A percentile compares a stretch with the other conserved stretches of the same genome.
These are phyloP conservation scores for Cylindrotheca closterium DNA, from an alignment of 108 stramenopile genomes.

Conservation along the genomic window DNA sequence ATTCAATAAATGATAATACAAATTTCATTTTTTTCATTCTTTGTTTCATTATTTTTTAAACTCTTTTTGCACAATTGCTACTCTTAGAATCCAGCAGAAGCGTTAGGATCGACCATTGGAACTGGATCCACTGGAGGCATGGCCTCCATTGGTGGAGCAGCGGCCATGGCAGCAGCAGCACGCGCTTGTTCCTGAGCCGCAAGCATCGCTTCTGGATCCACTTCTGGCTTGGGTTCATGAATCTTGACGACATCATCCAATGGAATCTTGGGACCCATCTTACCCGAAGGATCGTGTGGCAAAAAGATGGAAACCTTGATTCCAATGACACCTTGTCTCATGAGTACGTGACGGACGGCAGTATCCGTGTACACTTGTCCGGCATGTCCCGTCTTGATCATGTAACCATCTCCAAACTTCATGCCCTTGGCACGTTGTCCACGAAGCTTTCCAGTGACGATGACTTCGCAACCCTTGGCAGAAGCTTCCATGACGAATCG, in stretches of 20 bases:
- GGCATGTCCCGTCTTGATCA: slow-evolving; percentile 99
- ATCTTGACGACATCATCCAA: slow-evolving; percentile 92
- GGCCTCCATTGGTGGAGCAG: slow-evolving; percentile 12
- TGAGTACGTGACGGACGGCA: slow-evolving; percentile 98
- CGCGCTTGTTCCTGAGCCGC: slow-evolving; percentile 63
- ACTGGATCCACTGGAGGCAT: slow-evolving; percentile 5
- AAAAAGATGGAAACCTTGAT: slow-evolving; percentile 99
- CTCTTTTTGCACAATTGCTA: too few species aligned
- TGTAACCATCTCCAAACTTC: slow-evolving; percentile 99
- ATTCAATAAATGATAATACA: too few species aligned
- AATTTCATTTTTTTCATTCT: too few species aligned
- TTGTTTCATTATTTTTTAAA: too few species aligned
- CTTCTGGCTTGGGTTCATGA: slow-evolving; percentile 89
- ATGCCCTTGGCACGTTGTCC: slow-evolving; percentile 99
- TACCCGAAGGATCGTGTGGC: slow-evolving; percentile 95
- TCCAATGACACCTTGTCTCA: slow-evolving; percentile 99
- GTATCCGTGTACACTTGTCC: slow-evolving; percentile 97
- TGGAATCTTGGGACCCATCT: slow-evolving; percentile 85
- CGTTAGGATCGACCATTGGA: slow-evolving; percentile 23
- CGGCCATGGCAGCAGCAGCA: slow-evolving; percentile 44
- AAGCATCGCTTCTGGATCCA: slow-evolving; percentile 63
- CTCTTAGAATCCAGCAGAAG: slow-evolving; percentile 37
- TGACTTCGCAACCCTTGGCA: slow-evolving; percentile 99
- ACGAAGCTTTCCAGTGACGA: slow-evolving; percentile 99
- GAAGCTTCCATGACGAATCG: slow-evolving; percentile 99